Conservation (phyloP, 306 rosid species). For the Lupinus albus region DNA sequence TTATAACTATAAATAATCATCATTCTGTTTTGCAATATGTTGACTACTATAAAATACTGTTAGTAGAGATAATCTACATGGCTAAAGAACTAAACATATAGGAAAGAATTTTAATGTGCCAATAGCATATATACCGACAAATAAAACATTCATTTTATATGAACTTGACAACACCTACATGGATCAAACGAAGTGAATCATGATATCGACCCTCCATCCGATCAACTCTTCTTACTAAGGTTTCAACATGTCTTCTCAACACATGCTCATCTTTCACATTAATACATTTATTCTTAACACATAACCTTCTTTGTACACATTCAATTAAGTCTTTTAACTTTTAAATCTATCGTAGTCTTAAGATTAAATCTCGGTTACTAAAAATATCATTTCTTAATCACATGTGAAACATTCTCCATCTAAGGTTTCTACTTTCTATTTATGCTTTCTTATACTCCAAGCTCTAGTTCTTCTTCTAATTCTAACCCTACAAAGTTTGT, state of each 20-base stretch:
- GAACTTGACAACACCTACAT: background rate
- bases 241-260: no score
- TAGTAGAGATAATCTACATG: background rate
- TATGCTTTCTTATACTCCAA: background rate
- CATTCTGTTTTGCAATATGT: conserved; percentile 19
- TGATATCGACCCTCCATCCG: no score
- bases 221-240: no score
- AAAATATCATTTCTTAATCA: background rate
- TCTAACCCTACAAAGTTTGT: background rate
- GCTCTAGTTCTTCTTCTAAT: background rate
- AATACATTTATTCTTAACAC: no score
- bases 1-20: background rate
- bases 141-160: background rate
- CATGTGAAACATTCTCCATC: background rate
- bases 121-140: background rate
- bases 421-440: background rate
- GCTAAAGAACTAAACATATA: background rate
- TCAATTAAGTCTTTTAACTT: background rate
- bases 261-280: no score
- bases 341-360: background rate
- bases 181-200: no score
- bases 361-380: background rate
- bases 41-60: background rate
- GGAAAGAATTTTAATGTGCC: background rate
- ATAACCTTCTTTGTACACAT: background rate